Percentiles rank a stretch among this genome's conserved stretches.
Conservation (phyloP, 257 asterid species). For the Perilla frutescens region DNA sequence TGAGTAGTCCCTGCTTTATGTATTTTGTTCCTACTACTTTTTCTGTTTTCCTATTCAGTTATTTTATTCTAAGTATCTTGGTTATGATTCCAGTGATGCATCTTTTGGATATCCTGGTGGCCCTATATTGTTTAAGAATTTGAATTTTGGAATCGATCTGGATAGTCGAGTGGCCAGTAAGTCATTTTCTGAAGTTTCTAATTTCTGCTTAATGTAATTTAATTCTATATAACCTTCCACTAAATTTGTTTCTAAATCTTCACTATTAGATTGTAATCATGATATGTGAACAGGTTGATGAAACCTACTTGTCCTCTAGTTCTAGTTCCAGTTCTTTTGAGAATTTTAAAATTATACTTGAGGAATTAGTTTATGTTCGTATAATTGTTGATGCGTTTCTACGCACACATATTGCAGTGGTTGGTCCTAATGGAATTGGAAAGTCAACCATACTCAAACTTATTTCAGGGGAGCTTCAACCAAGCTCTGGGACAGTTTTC, state of each 20-base stretch:
- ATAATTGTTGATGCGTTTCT: slow-evolving; percentile 24
- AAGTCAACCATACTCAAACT: slow-evolving; percentile 94
- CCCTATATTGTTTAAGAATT: slow-evolving; percentile 75
- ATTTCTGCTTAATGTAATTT: slow-evolving; percentile 23
- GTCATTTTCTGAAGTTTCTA: slow-evolving; percentile 43
- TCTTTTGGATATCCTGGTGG: slow-evolving; percentile 99
- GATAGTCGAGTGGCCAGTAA: slow-evolving; percentile 98
- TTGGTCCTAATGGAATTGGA: slow-evolving; percentile 99
- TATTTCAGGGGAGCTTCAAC: slow-evolving; percentile 97
- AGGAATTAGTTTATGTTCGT: slow-evolving; percentile 23
- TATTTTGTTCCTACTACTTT: not conserved
- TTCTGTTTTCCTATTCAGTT: not conserved
- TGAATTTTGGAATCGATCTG: slow-evolving; percentile 96
- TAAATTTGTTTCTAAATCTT: slow-evolving; percentile 24
- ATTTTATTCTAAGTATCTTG: slow-evolving; percentile 14
- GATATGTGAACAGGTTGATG: too few species aligned
- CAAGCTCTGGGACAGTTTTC: slow-evolving; percentile 95
- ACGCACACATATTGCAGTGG: slow-evolving; percentile 66
- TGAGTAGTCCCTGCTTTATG: not conserved
- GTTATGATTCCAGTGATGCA: slow-evolving; percentile 83
- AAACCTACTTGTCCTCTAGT: slow-evolving; percentile 19
- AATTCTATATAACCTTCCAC: slow-evolving; percentile 23
- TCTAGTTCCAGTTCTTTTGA: slow-evolving; percentile 32
- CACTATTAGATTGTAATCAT: slow-evolving; percentile 10
- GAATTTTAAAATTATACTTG: not conserved